phyloP scores from a whole-genome alignment of 306 rosid genomes.

The Citrullus mucosospermus region DNA sequence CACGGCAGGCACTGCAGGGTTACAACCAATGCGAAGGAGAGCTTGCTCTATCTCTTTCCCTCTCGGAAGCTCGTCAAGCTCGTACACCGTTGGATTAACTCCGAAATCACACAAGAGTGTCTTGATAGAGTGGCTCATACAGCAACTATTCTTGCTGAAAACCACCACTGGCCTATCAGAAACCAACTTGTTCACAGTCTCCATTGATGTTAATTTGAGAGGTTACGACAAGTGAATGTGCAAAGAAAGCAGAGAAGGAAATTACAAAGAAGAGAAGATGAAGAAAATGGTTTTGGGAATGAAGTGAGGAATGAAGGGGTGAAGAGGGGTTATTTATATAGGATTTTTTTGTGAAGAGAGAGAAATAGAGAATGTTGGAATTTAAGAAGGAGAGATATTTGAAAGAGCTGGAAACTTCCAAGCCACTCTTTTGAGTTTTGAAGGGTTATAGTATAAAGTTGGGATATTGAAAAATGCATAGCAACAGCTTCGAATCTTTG shows the following conservation, averaged over 20 bases:
- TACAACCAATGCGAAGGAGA: constrained; percentile 47
- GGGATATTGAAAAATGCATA: background rate
- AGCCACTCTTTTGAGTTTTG: background rate
- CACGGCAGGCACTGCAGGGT: constrained; percentile 71
- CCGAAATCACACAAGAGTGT: constrained; percentile 74
- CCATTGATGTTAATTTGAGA: constrained; percentile 28
- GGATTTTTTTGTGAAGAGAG: background rate
- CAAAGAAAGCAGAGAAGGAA: background rate
- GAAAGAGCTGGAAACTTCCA: constrained; percentile 3
- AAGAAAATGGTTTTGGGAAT: background rate
- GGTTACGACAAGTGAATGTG: background rate
- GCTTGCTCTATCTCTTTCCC: constrained; percentile 91
- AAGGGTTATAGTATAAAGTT: background rate
- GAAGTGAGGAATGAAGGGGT: background rate
- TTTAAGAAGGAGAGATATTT: background rate
- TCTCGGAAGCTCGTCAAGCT: constrained; percentile 71
- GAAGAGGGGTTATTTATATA: background rate
- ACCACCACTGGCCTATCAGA: constrained; percentile 89
- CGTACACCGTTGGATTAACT: constrained; percentile 72
- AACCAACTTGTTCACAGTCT: constrained; percentile 55
- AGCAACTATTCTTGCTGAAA: constrained; percentile 83
- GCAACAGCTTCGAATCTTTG: constrained; percentile 31
- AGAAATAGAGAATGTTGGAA: background rate
- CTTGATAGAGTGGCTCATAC: constrained; percentile 82
- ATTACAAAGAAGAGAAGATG: background rate